Evolutionary conservation across 768 basidiomycete species (phyloP).

Genomic region (Boletus vermiculosoides): DNA sequence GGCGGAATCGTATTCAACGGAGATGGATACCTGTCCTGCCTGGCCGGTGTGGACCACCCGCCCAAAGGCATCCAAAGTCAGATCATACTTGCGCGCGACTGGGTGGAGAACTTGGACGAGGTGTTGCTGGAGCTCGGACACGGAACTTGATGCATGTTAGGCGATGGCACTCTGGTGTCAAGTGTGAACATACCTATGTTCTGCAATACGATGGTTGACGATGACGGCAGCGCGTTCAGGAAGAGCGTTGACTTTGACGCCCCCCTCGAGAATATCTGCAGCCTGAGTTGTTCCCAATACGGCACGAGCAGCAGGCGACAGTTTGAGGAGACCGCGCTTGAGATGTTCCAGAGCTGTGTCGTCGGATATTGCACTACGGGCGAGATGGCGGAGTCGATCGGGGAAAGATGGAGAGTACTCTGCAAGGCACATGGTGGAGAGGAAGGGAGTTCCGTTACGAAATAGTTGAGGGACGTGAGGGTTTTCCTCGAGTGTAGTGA

Average conservation of each 20-base stretch:
- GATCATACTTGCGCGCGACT: conserved; percentile 51
- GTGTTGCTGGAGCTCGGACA: conserved; percentile 19
- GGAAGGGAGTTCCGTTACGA: background rate
- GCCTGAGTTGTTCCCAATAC: background rate
- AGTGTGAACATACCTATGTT: conserved; percentile 44
- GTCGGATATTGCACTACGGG: background rate
- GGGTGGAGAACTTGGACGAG: conserved; percentile 32
- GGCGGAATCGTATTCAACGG: conserved; percentile 45
- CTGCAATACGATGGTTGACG: conserved; percentile 69
- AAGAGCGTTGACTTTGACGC: background rate
- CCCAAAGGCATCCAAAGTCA: conserved; percentile 60
- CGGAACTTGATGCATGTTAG: conserved; percentile 11
- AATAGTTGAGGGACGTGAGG: background rate
- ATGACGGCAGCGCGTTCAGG: conserved; percentile 25
- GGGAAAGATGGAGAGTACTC: background rate
- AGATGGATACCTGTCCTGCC: conserved; percentile 49
- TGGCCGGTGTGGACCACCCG: conserved; percentile 34
- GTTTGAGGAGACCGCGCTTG: background rate
- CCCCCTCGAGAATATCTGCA: background rate
- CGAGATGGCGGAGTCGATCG: background rate
- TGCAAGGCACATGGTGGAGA: background rate
- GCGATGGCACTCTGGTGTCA: background rate
- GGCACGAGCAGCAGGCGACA: background rate
- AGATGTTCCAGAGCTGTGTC: background rate
- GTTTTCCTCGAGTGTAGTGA: background rate